Base-by-base conservation (phyloP, 2,329 filamentous ascomycete genomes). In the Chaetothyriales sp. region DNA sequence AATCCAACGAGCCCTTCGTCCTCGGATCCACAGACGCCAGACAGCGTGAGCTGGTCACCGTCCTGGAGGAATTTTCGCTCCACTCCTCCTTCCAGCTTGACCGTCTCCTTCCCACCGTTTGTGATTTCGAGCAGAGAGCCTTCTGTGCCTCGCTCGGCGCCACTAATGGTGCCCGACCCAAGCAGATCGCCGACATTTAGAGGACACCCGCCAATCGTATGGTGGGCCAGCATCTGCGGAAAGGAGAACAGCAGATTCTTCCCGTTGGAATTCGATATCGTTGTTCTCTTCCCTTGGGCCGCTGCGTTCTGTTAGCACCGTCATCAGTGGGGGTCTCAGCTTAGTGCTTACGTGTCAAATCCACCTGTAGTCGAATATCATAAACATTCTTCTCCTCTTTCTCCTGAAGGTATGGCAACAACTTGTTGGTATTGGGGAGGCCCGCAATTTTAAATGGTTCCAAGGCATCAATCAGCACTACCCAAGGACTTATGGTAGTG, bases 161-260 rank as follows among this genome's bases (percentile, higher is more conserved):
- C 85, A 44, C 78, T 82, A 59, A 92, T 90, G 1, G 86, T 92
- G 2, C 86, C 86, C 1, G 82, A 86, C 1, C 84, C 86, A 5
- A 92, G 68, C 49, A 92, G 66, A 62, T 92, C 85, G 32, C 85
- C 85, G 0, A 80, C 75, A 46, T 79, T 75, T 72, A 92, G 74
- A 2, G 80, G 79, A 64, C 85, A 92, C 5, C 85, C 85, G 1
- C 81, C 84, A 46, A 86, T 75, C 1, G 81, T 80, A 63, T 90
- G 85, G 63, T 90, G 85, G 1, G 85, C 78, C 43, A 90, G 71
- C 84, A 89, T 88, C 64, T 90, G 85, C 3, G 83, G 77, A 67
- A 89, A 90, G 0, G 83, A 88, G 74, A 80, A 90, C n/a, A 90
- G 72, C 9, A 90, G 71, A 60, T 89, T 76, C 57, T 73, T 77